These are phyloP conservation scores for Mycena alexandri DNA, from an alignment of 768 basidiomycete genomes.

Conservation along the genomic window DNA sequence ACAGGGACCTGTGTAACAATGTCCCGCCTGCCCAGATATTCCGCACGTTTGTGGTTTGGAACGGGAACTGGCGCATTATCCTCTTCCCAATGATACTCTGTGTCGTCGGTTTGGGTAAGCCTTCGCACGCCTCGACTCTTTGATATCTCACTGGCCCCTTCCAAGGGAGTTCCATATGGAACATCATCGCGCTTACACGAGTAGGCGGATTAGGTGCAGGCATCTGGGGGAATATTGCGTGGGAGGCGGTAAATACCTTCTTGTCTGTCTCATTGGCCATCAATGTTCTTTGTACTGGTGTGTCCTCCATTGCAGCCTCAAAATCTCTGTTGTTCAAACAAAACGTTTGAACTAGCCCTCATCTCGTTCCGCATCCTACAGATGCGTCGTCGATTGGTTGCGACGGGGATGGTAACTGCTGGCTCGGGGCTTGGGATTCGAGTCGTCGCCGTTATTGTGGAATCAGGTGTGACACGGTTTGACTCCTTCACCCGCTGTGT, in stretches of 20 bases:
- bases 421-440: no score
- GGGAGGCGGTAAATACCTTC: background rate
- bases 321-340: no score
- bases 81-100: background rate
- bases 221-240: background rate
- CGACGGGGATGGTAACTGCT: no score
- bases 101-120: background rate
- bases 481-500: no score
- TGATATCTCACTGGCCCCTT: background rate
- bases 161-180: conserved; percentile 1
- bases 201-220: background rate
- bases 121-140: background rate
- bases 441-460: no score
- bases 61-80: background rate
- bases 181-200: background rate
- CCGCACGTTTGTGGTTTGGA: conserved; percentile 5
- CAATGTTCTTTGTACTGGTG: no score
- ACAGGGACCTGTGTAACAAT: background rate
- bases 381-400: no score
- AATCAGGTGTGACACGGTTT: no score
- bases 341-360: no score
- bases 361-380: no score
- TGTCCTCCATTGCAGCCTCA: no score
- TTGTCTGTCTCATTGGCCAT: no score
- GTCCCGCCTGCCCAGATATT: background rate